A percentile compares a stretch with the other conserved stretches of the same genome.
Conservation (phyloP, 2,329 filamentous ascomycete genomes). For the Curvularia spicifera region DNA sequence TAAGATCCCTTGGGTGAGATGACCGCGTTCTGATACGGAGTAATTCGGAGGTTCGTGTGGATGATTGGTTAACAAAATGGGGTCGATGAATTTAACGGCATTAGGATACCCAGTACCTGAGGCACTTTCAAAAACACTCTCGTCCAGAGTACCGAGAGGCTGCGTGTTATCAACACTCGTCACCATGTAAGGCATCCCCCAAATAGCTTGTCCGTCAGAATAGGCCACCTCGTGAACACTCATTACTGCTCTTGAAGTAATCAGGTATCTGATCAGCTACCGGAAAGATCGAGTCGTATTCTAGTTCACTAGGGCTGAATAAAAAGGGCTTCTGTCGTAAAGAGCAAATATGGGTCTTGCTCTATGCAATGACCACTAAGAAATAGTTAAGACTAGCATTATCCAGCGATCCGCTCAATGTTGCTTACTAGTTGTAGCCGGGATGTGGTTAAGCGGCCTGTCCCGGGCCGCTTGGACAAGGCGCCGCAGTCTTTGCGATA, state of each 20-base stretch:
- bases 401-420: background rate
- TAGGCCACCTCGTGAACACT: background rate
- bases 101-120: background rate
- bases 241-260: background rate
- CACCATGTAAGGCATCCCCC: background rate
- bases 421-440: background rate
- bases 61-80: background rate
- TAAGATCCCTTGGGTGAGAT: background rate
- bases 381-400: background rate
- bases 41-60: background rate
- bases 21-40: background rate
- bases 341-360: background rate
- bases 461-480: background rate
- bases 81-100: background rate
- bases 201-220: background rate
- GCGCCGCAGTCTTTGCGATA: background rate
- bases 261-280: background rate
- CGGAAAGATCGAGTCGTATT: background rate
- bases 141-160: too few relatives aligned
- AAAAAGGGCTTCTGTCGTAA: background rate
- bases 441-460: background rate
- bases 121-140: too few relatives aligned
- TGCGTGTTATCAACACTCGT: background rate
- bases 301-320: background rate
- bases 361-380: background rate